phyloP scores from a whole-genome alignment of 225 moss, liverwort and hornwort species.

The Bryum argenteum region DNA sequence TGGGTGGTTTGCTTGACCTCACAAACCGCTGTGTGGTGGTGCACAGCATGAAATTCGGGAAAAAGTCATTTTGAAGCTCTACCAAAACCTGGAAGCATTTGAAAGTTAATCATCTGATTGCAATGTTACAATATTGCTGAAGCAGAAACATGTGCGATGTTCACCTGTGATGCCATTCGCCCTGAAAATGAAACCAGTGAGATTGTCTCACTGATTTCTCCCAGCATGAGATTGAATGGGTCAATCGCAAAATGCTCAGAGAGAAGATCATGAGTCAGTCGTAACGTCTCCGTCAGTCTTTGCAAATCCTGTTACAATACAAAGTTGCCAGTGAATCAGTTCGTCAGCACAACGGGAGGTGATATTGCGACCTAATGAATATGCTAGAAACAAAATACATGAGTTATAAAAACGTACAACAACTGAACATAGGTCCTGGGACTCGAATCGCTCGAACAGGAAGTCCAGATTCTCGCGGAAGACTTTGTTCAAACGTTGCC shows the following conservation, averaged over 20 bases:
- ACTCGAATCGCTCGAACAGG: slow-evolving; percentile 87
- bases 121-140: background rate
- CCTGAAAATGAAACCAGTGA: slow-evolving; percentile 97
- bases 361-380: background rate
- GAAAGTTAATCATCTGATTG: slow-evolving; percentile 18
- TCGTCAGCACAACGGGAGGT: background rate
- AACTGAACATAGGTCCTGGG: slow-evolving; percentile 86
- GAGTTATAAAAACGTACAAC: slow-evolving; percentile 64
- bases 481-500: slow-evolving; percentile 87
- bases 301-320: slow-evolving; percentile 51
- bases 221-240: slow-evolving; percentile 83
- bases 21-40: slow-evolving; percentile 96
- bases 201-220: slow-evolving; percentile 86
- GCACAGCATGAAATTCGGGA: slow-evolving; percentile 93
- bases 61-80: slow-evolving; percentile 86
- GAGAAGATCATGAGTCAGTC: slow-evolving; percentile 81
- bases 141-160: slow-evolving; percentile 3
- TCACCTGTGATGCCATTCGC: slow-evolving; percentile 87
- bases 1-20: slow-evolving; percentile 72
- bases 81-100: slow-evolving; percentile 66
- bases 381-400: slow-evolving; percentile 3
- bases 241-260: slow-evolving; percentile 81
- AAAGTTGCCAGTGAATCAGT: background rate
- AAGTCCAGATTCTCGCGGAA: slow-evolving; percentile 88
- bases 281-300: slow-evolving; percentile 55